Base-by-base conservation (phyloP, 2,329 filamentous ascomycete species). In the Akanthomyces dipterigenus region DNA sequence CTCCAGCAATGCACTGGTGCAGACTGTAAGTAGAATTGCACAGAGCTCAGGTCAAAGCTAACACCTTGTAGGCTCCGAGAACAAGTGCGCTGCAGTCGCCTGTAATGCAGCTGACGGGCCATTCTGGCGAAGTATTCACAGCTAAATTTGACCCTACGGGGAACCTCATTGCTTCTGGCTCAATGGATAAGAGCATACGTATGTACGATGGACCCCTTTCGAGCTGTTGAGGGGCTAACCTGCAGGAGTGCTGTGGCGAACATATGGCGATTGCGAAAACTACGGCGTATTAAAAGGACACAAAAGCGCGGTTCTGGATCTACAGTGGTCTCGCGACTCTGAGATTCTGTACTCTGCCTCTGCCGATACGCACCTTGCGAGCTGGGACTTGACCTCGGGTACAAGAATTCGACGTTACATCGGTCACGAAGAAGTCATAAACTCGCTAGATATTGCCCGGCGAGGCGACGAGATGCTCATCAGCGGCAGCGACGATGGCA, bases 311-410 rank as follows among this genome's bases (percentile, higher is more conserved):
- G 80, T 99, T 54, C 80, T 98, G 28, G 95, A 98, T 74, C 78
- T 99, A 50, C 92, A 96, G 71, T 99, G 95, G 95, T 96, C 95
- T 31, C 88, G 95, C 72, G 95, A 99, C 77, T 96, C 92, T 22
- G 87, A 89, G 69, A 88, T 93, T 46, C 75, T 99, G 56, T 98
- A 93, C 71, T 95, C 93, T 8, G 93, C 93, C 49, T 96, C 93
- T 38, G 93, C 95, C 66, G 95, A 99, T 73, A 93, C 87, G 84
- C 91, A 93, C 67, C 81, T 98, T 34, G 93, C 93, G 43, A 96
- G 91, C 72, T 99, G 93, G 93, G 93, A 99, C 70, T 77, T 96
- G 46, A 93, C 95, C 66, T 93, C 91, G 0, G 93, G 93, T n/a
- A 84, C 88, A 66, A 86, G 95, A 70, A 96, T 98, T 82, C 88